Evolutionary conservation across 2,329 filamentous ascomycete genomes (phyloP).

Genomic region (Hawksworthiomyces lignivorus): DNA sequence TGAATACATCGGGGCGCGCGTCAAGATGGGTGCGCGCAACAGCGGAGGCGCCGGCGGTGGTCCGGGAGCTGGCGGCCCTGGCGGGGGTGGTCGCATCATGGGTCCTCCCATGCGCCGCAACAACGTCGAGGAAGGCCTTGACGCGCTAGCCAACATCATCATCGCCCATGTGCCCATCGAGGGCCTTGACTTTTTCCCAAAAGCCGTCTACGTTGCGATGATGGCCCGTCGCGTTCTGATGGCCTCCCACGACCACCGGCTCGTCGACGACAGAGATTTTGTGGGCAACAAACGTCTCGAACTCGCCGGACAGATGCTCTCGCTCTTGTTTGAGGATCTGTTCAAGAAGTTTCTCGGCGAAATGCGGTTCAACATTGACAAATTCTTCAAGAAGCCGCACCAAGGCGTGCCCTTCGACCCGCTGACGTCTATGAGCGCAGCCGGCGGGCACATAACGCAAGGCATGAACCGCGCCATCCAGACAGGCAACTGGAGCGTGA

Average conservation of each 20-base stretch:
- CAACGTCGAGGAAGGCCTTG: slow-evolving; percentile 82
- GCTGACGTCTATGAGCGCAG: slow-evolving; percentile 71
- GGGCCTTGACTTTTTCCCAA: slow-evolving; percentile 91
- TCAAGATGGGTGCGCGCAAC: slow-evolving; percentile 73
- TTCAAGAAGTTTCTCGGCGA: slow-evolving; percentile 93
- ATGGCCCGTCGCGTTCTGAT: slow-evolving; percentile 96
- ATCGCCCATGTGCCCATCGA: slow-evolving; percentile 91
- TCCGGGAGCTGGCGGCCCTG: neutral
- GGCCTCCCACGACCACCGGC: slow-evolving; percentile 78
- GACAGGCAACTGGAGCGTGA: slow-evolving; percentile 95
- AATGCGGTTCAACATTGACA: slow-evolving; percentile 90
- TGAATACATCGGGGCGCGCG: slow-evolving; percentile 79
- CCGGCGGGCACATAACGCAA: slow-evolving; percentile 79
- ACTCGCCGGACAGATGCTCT: slow-evolving; percentile 86
- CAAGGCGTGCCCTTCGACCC: slow-evolving; percentile 84
- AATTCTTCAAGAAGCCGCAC: slow-evolving; percentile 89
- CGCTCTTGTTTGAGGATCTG: slow-evolving; percentile 89
- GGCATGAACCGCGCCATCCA: slow-evolving; percentile 95
- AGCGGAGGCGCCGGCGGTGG: slow-evolving; percentile 22
- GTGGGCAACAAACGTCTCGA: slow-evolving; percentile 96
- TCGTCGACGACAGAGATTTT: slow-evolving; percentile 95
- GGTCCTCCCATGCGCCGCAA: slow-evolving; percentile 59
- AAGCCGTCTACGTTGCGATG: slow-evolving; percentile 90
- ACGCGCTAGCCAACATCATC: slow-evolving; percentile 85
- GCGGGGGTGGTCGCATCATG: slow-evolving; percentile 32